Percentiles rank a stretch among this genome's conserved stretches.
phyloP scores from a whole-genome alignment of 371 early-diverging fungal species.

The Funneliformis caledonium region DNA sequence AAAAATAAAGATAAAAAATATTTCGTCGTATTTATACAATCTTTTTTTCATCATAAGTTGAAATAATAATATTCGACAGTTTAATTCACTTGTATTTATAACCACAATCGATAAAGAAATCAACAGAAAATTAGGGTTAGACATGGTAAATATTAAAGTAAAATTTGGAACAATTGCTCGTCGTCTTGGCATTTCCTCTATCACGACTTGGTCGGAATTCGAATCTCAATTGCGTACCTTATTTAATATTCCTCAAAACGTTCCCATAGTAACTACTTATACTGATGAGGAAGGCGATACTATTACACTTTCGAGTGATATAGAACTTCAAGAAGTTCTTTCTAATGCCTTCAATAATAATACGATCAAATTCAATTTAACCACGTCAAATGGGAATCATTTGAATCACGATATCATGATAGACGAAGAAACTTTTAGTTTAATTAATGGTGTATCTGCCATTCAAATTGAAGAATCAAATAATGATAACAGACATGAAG shows the following conservation, averaged over 20 bases:
- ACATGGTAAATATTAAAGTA: conserved; percentile 22
- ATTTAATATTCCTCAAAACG: conserved; percentile 7
- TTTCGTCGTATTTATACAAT: too few species aligned
- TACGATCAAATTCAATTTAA: conserved; percentile 18
- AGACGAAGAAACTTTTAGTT: neutral
- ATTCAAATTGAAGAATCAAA: neutral
- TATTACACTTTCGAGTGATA: conserved; percentile 24
- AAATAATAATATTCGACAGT: too few species aligned
- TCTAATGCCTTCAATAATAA: neutral
- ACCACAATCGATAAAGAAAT: neutral
- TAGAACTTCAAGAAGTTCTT: conserved; percentile 31
- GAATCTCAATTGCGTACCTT: conserved; percentile 10
- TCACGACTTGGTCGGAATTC: conserved; percentile 19
- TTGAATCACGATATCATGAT: neutral
- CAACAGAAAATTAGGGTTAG: too few species aligned
- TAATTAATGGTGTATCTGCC: neutral
- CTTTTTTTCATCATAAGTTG: too few species aligned
- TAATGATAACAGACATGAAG: neutral
- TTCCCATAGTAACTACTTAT: neutral
- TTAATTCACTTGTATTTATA: neutral
- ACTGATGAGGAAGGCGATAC: conserved; percentile 32
- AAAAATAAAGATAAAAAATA: too few species aligned
- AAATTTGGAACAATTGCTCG: neutral
- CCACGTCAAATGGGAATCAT: neutral
- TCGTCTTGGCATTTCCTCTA: neutral